Evolutionary conservation across 148 eudicot species (phyloP), one percentile per base, ranked within the genome.

Genomic region (Spergularia marina): DNA sequence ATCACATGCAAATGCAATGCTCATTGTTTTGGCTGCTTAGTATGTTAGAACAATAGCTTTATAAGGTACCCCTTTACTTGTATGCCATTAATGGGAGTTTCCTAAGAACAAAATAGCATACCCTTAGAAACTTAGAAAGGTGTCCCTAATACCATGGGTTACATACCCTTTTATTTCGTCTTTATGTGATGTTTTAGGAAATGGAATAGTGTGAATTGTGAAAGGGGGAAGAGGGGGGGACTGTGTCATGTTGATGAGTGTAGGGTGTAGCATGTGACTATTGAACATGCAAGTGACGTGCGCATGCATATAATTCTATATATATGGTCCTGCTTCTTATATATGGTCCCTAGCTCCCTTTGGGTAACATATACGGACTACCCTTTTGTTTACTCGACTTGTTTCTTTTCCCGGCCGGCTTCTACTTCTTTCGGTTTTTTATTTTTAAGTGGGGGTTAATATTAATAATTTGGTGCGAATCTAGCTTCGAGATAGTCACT

Each of bases 201-300:
- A 67, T 34, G 13, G 14, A 16, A 17, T 7, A 55, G 52, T 44
- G 53, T 72, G 41, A 61, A 55, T 23, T 44, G 53, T 72, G 41
- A 61, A 49, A 49, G 25, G 62, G 20, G 7, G 59, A 3, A 2
- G 17, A 6, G 30, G n/a, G 39, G 41, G 73, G 71, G 71, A 47
- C 71, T 68, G 54, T 12, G 36, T 3, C 54, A 10, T 44, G 10
- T 44, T 44, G 7, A 6, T 44, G 10, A 44, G 49, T 6, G 49
- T 44, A 9, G 49, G 49, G 9, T 25, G 69, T 71, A 41, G 75
- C 57, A 54, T 64, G 80, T 72, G 80, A 78, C 64, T 77, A 64
- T 53, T 72, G 65, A 77, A 71, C 80, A 77, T 77, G 80, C 75
- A 77, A 47, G 65, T 72, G 81, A 71, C 56, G 72, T 78, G 65